phyloP scores from a whole-genome alignment of 352 stramenopile genomes.

The Globisporangium alternatum region DNA sequence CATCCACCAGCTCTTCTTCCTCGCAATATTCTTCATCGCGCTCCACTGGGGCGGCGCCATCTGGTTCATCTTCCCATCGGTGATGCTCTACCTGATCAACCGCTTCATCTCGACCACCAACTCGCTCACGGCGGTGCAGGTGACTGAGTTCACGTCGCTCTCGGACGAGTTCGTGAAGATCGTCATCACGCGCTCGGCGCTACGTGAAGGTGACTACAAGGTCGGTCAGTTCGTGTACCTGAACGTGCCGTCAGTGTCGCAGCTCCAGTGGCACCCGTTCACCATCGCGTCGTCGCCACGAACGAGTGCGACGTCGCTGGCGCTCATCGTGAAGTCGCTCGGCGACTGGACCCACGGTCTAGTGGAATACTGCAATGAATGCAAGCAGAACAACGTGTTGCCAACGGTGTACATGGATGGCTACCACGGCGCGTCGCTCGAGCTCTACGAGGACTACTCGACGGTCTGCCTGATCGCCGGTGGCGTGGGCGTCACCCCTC shows the following conservation, averaged over 20 bases:
- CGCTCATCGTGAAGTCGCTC: slow-evolving; percentile 25
- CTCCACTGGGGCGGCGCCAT: slow-evolving; percentile 29
- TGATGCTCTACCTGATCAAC: slow-evolving; percentile 24
- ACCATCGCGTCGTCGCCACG: slow-evolving; percentile 24
- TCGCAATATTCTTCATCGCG: slow-evolving; percentile 22
- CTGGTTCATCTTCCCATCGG: slow-evolving; percentile 33
- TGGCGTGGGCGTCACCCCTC: slow-evolving; percentile 26
- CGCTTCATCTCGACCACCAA: slow-evolving; percentile 20
- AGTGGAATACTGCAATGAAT: slow-evolving; percentile 17
- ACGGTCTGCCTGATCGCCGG: slow-evolving; percentile 23
- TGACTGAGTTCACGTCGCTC: slow-evolving; percentile 21
- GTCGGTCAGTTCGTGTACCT: slow-evolving; percentile 26
- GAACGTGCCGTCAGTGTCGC: slow-evolving; percentile 28
- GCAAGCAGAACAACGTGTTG: slow-evolving; percentile 16
- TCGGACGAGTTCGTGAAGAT: slow-evolving; percentile 24
- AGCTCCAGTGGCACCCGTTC: slow-evolving; percentile 36
- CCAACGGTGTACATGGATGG: slow-evolving; percentile 31
- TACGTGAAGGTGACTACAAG: slow-evolving; percentile 19
- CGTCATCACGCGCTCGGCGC: slow-evolving; percentile 11
- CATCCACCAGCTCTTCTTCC: slow-evolving; percentile 26
- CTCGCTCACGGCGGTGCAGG: slow-evolving; percentile 23
- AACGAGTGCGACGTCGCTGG: slow-evolving; percentile 15
- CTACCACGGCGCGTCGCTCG: slow-evolving; percentile 23
- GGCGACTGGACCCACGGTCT: slow-evolving; percentile 26
- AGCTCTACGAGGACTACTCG: slow-evolving; percentile 24